Percentiles rank a stretch among this genome's conserved stretches.
Evolutionary conservation across 2,329 filamentous ascomycete species (phyloP).

Genomic region (Helminthosporium solani): DNA sequence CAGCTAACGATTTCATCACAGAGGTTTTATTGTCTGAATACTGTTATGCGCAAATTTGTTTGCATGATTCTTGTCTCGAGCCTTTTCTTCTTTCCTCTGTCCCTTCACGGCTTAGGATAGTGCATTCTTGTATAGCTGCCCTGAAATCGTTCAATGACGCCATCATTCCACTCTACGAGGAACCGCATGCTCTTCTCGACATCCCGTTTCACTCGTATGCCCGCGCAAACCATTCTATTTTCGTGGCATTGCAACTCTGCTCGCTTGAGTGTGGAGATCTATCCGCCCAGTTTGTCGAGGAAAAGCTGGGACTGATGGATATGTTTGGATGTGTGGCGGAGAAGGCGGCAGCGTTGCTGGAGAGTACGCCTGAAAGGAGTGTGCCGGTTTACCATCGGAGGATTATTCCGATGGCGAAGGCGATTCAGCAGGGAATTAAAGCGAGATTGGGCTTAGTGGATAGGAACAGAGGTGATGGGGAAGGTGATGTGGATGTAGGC

Average conservation of each 20-base stretch:
- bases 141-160: conserved; percentile 7
- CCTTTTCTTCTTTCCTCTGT: conserved; percentile 4
- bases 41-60: conserved; percentile 8
- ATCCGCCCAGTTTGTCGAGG: conserved; percentile 4
- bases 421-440: conserved; percentile 8
- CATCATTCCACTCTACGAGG: conserved; percentile 6
- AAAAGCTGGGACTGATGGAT: conserved; percentile 3
- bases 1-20: not conserved
- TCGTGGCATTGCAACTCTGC: conserved; percentile 11
- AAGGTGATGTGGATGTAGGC: not conserved
- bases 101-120: conserved; percentile 3
- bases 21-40: conserved; percentile 7
- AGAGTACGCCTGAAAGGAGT: not conserved
- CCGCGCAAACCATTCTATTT: conserved; percentile 13
- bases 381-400: conserved; percentile 10
- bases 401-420: conserved; percentile 6
- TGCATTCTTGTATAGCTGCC: conserved; percentile 5
- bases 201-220: conserved; percentile 11
- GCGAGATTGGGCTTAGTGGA: conserved; percentile 3
- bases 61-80: conserved; percentile 13
- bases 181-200: conserved; percentile 5
- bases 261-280: conserved; percentile 9
- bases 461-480: not conserved
- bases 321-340: conserved; percentile 5
- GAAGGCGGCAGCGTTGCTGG: conserved; percentile 1